Conservation (phyloP, 345 rosid species). For the Salix koriyanagi region DNA sequence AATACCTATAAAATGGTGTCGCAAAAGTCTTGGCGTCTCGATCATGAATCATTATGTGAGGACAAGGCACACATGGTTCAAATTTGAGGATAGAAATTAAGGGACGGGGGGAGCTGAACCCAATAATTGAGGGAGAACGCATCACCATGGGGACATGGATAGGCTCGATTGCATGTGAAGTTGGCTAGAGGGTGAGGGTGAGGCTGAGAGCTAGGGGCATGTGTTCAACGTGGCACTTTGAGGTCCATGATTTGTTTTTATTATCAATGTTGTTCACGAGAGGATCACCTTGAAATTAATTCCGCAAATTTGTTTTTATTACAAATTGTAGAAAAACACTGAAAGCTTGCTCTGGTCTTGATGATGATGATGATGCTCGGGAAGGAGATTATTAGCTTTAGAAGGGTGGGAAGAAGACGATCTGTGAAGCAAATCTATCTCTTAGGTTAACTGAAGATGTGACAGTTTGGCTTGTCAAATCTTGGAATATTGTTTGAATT, state of each 20-base stretch:
- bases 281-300: too few species aligned
- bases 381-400: neutral
- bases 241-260: constrained; percentile 1
- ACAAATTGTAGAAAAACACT: neutral
- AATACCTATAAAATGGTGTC: neutral
- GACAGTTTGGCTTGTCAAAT: too few species aligned
- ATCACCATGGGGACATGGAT: constrained; percentile 11
- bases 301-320: too few species aligned
- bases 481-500: too few species aligned
- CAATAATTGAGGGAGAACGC: constrained; percentile 7
- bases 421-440: too few species aligned
- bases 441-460: too few species aligned
- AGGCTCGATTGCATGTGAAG: neutral
- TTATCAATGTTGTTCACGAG: too few species aligned
- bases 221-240: constrained; percentile 14
- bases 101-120: neutral
- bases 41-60: neutral
- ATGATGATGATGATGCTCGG: neutral
- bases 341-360: neutral
- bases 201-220: neutral
- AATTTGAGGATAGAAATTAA: neutral
- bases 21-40: neutral
- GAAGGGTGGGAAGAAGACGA: too few species aligned
- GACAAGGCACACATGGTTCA: neutral
- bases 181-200: neutral